Conservation (phyloP, 371 early-diverging fungal genomes). For the Syncephalis fuscata region DNA sequence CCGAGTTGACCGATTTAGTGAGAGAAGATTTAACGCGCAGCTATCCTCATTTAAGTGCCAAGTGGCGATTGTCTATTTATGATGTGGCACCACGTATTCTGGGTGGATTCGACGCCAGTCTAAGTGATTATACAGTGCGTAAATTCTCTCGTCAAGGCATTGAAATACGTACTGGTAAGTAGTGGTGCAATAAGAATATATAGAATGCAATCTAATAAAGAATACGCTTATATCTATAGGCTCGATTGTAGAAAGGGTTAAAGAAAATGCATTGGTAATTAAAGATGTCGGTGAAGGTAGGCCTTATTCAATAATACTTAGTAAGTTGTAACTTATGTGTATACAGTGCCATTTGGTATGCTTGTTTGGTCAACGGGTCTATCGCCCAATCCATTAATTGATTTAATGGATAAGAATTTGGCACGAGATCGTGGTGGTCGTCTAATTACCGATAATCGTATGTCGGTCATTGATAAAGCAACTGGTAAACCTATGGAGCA, state of each 20-base stretch:
- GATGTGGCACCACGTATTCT: conserved; percentile 57
- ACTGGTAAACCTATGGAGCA: conserved; percentile 14
- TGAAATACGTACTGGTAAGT: conserved; percentile 31
- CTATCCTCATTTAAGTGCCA: conserved; percentile 37
- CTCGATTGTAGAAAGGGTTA: background rate
- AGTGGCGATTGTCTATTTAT: conserved; percentile 46
- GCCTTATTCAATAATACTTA: background rate
- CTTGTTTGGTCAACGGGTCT: conserved; percentile 63
- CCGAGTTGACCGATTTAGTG: conserved; percentile 62
- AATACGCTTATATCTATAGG: background rate
- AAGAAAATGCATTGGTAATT: background rate
- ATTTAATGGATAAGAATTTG: conserved; percentile 20
- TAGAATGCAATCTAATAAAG: background rate
- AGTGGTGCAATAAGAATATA: background rate
- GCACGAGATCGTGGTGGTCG: conserved; percentile 20
- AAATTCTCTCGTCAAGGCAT: conserved; percentile 51
- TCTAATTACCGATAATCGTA: conserved; percentile 38
- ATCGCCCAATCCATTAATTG: conserved; percentile 38
- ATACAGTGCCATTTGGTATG: conserved; percentile 28
- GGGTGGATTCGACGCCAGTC: conserved; percentile 42
- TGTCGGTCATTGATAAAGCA: conserved; percentile 41
- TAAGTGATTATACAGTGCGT: conserved; percentile 44
- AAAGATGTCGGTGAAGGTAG: conserved; percentile 1
- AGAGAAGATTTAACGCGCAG: conserved; percentile 48
- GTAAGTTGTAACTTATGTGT: too few species aligned